A percentile compares a stretch with the other conserved stretches of the same genome.
phyloP scores from a whole-genome alignment of 257 asterid genomes.

The Plectranthus barbatus region DNA sequence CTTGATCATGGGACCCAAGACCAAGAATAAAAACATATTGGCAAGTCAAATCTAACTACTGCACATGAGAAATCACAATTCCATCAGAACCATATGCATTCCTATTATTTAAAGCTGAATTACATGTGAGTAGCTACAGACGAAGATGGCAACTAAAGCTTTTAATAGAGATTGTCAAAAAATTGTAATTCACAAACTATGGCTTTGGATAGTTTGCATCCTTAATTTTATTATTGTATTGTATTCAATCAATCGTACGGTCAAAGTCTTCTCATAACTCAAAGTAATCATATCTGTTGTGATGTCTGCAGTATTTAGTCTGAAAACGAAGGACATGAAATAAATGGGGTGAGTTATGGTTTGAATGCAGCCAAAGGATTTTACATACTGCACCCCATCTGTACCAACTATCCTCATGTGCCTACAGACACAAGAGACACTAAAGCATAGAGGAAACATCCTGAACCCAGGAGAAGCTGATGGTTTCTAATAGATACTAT shows the following conservation, averaged over 20 bases:
- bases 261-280: not conserved
- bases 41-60: not conserved
- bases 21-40: not conserved
- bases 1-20: slow-evolving; percentile 8
- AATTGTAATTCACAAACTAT: not conserved
- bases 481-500: not conserved
- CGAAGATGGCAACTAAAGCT: not conserved
- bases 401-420: not conserved
- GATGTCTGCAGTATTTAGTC: not conserved
- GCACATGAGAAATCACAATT: not conserved
- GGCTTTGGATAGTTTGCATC: not conserved
- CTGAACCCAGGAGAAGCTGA: not conserved
- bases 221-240: not conserved
- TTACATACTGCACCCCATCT: not conserved
- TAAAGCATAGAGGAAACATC: not conserved
- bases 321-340: not conserved
- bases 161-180: not conserved
- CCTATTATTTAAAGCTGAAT: not conserved
- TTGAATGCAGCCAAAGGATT: not conserved
- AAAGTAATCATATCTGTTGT: not conserved
- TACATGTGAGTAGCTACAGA: not conserved
- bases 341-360: not conserved
- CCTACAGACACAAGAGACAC: not conserved
- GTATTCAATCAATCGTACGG: not conserved
- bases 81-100: not conserved